These are phyloP conservation scores for Rutidosis leptorrhynchoides DNA, from an alignment of 129 eudicot genomes.

Conservation along the genomic window DNA sequence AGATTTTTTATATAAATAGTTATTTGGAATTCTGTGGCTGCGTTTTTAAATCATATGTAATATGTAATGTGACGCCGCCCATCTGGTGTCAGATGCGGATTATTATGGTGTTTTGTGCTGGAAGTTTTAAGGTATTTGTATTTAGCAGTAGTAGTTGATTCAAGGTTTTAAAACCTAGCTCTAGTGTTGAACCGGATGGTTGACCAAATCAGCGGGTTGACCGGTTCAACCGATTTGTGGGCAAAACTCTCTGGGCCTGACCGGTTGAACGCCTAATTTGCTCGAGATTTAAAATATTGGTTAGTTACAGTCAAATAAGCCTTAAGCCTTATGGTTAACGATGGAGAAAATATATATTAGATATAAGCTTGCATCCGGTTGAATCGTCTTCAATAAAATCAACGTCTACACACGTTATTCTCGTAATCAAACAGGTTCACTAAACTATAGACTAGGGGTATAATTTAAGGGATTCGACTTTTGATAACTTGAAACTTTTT, in stretches of 20 bases:
- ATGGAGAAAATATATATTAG: background rate
- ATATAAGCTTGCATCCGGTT: background rate
- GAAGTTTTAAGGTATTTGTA: background rate
- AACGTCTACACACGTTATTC: background rate
- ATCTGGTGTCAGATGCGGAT: background rate
- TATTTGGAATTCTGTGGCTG: background rate
- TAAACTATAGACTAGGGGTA: too few species aligned
- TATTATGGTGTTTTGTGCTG: background rate
- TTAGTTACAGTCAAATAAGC: background rate
- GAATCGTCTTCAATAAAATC: background rate
- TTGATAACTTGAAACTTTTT: too few species aligned
- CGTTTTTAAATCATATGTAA: background rate
- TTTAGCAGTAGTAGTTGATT: background rate
- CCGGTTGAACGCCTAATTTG: too few species aligned
- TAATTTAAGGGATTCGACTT: too few species aligned
- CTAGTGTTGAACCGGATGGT: background rate
- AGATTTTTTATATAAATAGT: conserved; percentile 5
- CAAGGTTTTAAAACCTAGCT: background rate
- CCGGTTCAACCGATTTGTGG: background rate
- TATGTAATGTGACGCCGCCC: background rate
- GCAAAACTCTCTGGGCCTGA: too few species aligned
- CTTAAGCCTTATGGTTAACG: background rate
- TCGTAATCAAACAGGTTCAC: too few species aligned
- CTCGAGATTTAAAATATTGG: too few species aligned
- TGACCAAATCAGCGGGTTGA: background rate